Evolutionary conservation across 2,329 filamentous ascomycete species (phyloP), one percentile per base, ranked within the genome.

Genomic region (Pseudogymnoascus sp.): DNA sequence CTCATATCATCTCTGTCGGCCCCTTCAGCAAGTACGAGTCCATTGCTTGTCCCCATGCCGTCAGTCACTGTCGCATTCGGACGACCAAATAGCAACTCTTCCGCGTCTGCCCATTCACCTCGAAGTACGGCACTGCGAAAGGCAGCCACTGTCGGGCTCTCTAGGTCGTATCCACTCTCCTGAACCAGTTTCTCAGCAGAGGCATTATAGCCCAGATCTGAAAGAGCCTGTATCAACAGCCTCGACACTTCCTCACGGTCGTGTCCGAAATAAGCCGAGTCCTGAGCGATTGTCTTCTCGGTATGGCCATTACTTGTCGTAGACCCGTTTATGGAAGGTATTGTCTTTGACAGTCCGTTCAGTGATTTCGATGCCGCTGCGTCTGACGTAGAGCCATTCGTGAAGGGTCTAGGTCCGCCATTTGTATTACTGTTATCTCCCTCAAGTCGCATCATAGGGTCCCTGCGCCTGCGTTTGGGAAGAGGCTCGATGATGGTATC

Each of bases 231-330:
- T 70, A 99, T 94, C 69, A 99, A 76, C 66, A 97, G 89, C 61
- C 94, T 83, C 4, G 93, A 96, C 49, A 97, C 88, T 77, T 99
- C 93, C 78, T 96, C 92, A 72, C 91, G 85, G 72, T 94, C 85
- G 72, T 97, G 93, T 16, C 92, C 92, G 71, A 86, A 88, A 74
- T 95, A 97, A 28, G 73, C 75, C 49, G 66, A 62, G 41, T 58
- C 63, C 16, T 62, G 58, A 63, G 71, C 70, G 60, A 36, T 60
- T 63, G 49, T 60, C 25, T 60, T 36, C 25, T 25, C 58, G 6
- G 64, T 66, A 58, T 71, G 68, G 1, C 70, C 69, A 62, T 72
- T 72, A 64, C 66, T 69, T 63, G 60, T 67, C 14, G 79, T 75
- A 39, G 83, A 80, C 36, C 86, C 84, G 69, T 89, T 89, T 60